These are phyloP conservation scores for Backusella parvicylindrica DNA, from an alignment of 192 early-diverging fungal species.

Conservation along the genomic window DNA sequence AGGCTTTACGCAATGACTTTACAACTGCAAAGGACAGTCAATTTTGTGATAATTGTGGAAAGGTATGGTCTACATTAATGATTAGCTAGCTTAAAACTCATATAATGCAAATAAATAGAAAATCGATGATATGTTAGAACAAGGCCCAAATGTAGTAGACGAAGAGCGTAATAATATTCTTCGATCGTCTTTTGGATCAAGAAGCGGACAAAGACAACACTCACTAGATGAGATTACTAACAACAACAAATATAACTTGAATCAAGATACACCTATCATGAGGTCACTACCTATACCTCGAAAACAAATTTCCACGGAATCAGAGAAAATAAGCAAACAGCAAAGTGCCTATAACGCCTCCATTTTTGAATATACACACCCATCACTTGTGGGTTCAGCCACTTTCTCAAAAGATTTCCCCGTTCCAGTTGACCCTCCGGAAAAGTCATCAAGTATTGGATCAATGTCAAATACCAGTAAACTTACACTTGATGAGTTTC, in stretches of 20 bases:
- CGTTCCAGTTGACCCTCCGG: not conserved
- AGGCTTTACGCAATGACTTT: slow-evolving; percentile 22
- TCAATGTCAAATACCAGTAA: not conserved
- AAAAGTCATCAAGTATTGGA: not conserved
- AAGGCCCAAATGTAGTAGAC: not conserved
- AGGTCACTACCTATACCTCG: not conserved
- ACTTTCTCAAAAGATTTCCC: not conserved
- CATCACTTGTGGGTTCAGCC: not conserved
- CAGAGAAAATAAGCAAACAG: not conserved
- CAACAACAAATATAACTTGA: not conserved
- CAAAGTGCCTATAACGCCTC: not conserved
- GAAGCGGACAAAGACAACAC: not conserved
- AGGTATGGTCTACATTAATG: slow-evolving; percentile 14
- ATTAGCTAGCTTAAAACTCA: not conserved
- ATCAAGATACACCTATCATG: not conserved
- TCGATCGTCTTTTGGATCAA: not conserved
- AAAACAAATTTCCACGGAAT: not conserved
- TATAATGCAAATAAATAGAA: not conserved
- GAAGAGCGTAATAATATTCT: not conserved
- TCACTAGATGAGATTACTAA: not conserved
- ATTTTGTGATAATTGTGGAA: slow-evolving; percentile 22
- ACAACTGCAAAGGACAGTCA: not conserved
- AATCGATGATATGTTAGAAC: not conserved
- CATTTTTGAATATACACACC: not conserved
- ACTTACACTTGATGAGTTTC: not conserved